phyloP scores from a whole-genome alignment of 768 basidiomycete species.

The Boletus patriciae region DNA sequence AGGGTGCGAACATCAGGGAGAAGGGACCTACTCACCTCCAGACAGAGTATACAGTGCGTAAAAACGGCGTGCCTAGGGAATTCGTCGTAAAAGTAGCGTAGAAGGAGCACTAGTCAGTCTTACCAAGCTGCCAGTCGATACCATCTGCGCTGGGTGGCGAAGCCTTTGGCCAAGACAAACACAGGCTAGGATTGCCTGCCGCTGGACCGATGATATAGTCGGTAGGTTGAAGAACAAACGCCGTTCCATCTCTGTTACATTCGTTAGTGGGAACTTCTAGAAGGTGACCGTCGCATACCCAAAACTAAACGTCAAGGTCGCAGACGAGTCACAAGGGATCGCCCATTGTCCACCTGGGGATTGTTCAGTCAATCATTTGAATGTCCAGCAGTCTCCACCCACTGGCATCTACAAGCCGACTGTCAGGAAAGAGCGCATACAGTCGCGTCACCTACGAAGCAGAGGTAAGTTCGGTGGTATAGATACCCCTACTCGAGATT shows the following conservation, averaged over 20 bases:
- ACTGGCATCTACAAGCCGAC: conserved; percentile 69
- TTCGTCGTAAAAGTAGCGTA: background rate
- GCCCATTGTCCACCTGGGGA: conserved; percentile 66
- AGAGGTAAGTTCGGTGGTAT: conserved; percentile 1
- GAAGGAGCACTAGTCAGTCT: background rate
- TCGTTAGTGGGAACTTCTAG: background rate
- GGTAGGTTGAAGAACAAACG: conserved; percentile 66
- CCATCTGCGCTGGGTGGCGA: conserved; percentile 66
- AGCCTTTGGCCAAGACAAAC: conserved; percentile 74
- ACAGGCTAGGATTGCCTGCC: conserved; percentile 60
- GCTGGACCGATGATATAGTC: conserved; percentile 78
- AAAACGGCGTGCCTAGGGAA: conserved; percentile 56
- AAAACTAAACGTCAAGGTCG: conserved; percentile 65
- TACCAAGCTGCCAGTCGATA: conserved; percentile 82
- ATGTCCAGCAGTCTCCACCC: conserved; percentile 19
- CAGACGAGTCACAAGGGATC: conserved; percentile 63
- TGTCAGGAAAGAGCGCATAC: conserved; percentile 56
- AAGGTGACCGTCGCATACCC: conserved; percentile 45
- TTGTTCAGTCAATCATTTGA: background rate
- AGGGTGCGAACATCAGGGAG: conserved; percentile 2
- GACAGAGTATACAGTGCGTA: conserved; percentile 75
- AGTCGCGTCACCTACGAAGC: conserved; percentile 60
- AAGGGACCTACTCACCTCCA: conserved; percentile 53
- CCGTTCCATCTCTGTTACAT: conserved; percentile 23
- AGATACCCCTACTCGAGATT: background rate